phyloP scores from a whole-genome alignment of 768 basidiomycete genomes.

The Pleurotus tuoliensis region DNA sequence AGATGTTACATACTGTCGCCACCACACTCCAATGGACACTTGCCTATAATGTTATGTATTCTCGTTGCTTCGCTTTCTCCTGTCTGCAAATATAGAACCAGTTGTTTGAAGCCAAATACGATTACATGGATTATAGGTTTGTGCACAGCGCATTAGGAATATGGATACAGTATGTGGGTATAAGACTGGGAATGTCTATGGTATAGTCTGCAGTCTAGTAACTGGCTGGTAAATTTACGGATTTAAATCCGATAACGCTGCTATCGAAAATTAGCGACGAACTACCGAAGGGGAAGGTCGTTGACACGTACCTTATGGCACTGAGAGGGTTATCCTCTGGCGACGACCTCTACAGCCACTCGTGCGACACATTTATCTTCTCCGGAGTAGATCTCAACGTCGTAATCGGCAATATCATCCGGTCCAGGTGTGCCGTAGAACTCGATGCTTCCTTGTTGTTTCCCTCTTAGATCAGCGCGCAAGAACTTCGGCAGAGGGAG shows the following conservation, averaged over 20 bases:
- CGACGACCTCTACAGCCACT: constrained; percentile 54
- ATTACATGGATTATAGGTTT: background rate
- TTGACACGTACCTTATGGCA: background rate
- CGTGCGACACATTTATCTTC: constrained; percentile 50
- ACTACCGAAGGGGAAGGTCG: background rate
- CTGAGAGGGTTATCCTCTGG: constrained; percentile 7
- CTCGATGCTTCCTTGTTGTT: constrained; percentile 48
- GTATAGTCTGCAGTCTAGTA: background rate
- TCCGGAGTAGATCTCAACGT: constrained; percentile 53
- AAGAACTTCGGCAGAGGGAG: constrained; percentile 53
- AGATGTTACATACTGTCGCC: background rate
- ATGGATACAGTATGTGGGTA: background rate
- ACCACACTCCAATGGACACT: background rate
- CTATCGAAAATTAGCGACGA: background rate
- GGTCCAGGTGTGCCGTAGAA: constrained; percentile 49
- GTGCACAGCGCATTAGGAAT: background rate
- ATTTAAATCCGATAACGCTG: background rate
- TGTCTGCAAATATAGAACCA: background rate
- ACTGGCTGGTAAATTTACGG: background rate
- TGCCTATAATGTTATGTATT: background rate
- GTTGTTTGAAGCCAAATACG: background rate
- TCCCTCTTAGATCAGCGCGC: constrained; percentile 42
- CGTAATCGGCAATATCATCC: constrained; percentile 49
- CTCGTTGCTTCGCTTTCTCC: background rate
- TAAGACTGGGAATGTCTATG: background rate